Base-by-base conservation (phyloP, 768 basidiomycete genomes). In the Phlebiopsis gigantea region DNA sequence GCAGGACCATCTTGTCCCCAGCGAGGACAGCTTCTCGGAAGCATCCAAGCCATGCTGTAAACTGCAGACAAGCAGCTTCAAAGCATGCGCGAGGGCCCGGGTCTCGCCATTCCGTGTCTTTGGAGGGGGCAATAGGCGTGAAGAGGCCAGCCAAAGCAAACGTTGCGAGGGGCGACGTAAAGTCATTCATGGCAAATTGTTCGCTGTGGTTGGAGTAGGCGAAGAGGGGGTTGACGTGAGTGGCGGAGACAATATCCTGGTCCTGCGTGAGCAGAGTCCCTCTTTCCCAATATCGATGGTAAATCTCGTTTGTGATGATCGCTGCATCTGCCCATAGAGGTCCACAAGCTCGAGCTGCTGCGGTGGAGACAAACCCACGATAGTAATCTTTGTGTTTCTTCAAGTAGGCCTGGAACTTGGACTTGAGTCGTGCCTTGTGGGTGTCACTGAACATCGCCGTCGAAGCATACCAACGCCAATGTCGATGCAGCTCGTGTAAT, bases 201-300 rank as follows among this genome's bases (percentile, higher is more conserved):
- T 31, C 28, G 15, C 41, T 22, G 14, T 14, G 14, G 19, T 31
- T 31, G 15, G 45, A 42, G 42, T 53, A 60, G 17, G 45, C 70
- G 50, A 80, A 80, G 0, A 76, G 77, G 2, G 80, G 80, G 57
- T 82, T 82, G 28, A 74, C 55, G 29, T 69, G 56, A 2, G 62
- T 71, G 0, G 71, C 67, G 5, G 57, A 46, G 4, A 59, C 39
- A 22, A 57, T 52, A 5, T 65, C 53, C 2, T 53, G 55, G 1
- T 56, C 44, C 17, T 62, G 55, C 12, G 63, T 52, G 24, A 66
- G 65, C 0, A 74, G 76, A 3, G 73, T 68, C 1, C 79, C 79
- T 0, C 72, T 72, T 31, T 67, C 64, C 76, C 78, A 79, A 61
- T 68, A 77, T 10, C 64, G 61, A 12, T 57, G 48, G 58, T 66